Evolutionary conservation across 1,139 yeast species (phyloP).

Genomic region (Candida sp.): DNA sequence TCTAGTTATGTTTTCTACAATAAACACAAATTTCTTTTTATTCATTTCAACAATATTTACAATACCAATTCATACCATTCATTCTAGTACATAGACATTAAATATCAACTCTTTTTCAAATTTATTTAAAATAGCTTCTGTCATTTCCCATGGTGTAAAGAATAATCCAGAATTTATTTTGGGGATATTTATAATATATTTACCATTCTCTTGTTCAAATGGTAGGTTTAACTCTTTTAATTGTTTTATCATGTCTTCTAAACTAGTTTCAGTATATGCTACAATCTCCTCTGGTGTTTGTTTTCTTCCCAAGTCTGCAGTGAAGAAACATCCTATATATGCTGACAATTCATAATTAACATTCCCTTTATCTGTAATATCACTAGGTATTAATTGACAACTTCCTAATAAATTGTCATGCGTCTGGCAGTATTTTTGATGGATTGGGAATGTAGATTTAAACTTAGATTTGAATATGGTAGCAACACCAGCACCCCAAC

Average conservation of each 20-base stretch:
- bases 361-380: slow-evolving; percentile 23
- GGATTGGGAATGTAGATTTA: slow-evolving; percentile 49
- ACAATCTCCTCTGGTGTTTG: slow-evolving; percentile 38
- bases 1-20: too few relatives aligned
- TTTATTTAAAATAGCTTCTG: slow-evolving; percentile 47
- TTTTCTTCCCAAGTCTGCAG: slow-evolving; percentile 47
- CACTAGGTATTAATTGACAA: slow-evolving; percentile 42
- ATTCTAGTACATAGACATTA: slow-evolving; percentile 35
- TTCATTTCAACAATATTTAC: neutral
- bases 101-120: slow-evolving; percentile 21
- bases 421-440: slow-evolving; percentile 45
- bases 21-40: too few relatives aligned
- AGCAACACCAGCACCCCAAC: slow-evolving; percentile 89
- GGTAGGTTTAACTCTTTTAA: slow-evolving; percentile 16
- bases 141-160: slow-evolving; percentile 72
- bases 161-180: slow-evolving; percentile 79
- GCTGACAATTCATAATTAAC: slow-evolving; percentile 14
- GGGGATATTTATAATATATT: slow-evolving; percentile 55
- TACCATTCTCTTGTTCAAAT: slow-evolving; percentile 9
- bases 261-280: slow-evolving; percentile 43
- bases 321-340: slow-evolving; percentile 63
- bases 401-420: slow-evolving; percentile 48
- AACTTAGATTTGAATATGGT: slow-evolving; percentile 43
- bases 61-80: too few relatives aligned
- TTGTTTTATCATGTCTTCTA: slow-evolving; percentile 43